Evolutionary conservation across 192 early-diverging fungal genomes (phyloP).

Genomic region (Backusella sp.): DNA sequence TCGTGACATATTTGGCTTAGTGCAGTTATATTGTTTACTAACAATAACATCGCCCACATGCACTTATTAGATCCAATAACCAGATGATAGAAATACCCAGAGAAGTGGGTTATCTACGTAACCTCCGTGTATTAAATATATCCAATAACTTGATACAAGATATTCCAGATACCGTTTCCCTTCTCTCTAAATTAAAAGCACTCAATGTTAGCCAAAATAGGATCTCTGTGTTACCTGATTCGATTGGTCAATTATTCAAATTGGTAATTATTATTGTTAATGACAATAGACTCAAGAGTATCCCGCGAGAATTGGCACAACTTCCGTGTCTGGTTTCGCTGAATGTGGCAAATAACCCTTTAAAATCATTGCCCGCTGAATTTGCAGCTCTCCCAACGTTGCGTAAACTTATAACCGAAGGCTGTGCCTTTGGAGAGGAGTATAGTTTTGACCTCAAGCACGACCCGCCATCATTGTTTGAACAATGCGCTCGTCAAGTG

Average conservation of each 20-base stretch:
- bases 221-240: slow-evolving; percentile 57
- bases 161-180: slow-evolving; percentile 69
- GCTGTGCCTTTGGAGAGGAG: slow-evolving; percentile 48
- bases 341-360: slow-evolving; percentile 64
- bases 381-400: slow-evolving; percentile 64
- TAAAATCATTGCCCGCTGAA: slow-evolving; percentile 68
- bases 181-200: slow-evolving; percentile 63
- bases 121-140: slow-evolving; percentile 59
- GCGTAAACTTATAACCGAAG: slow-evolving; percentile 52
- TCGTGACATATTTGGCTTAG: not conserved
- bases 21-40: not conserved
- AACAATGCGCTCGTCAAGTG: slow-evolving; percentile 72
- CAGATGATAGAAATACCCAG: slow-evolving; percentile 15
- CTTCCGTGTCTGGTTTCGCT: slow-evolving; percentile 64
- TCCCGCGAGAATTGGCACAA: slow-evolving; percentile 35
- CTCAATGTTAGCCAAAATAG: slow-evolving; percentile 65
- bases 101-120: slow-evolving; percentile 56
- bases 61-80: slow-evolving; percentile 12
- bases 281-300: slow-evolving; percentile 41
- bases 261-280: slow-evolving; percentile 62
- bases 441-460: slow-evolving; percentile 42
- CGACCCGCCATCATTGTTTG: slow-evolving; percentile 64
- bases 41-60: not conserved
- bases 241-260: slow-evolving; percentile 60
- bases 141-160: slow-evolving; percentile 59